A percentile compares a stretch with the other conserved stretches of the same genome.
phyloP scores from a whole-genome alignment of 2,329 filamentous ascomycete species.

The Lecanosticta acicola region DNA sequence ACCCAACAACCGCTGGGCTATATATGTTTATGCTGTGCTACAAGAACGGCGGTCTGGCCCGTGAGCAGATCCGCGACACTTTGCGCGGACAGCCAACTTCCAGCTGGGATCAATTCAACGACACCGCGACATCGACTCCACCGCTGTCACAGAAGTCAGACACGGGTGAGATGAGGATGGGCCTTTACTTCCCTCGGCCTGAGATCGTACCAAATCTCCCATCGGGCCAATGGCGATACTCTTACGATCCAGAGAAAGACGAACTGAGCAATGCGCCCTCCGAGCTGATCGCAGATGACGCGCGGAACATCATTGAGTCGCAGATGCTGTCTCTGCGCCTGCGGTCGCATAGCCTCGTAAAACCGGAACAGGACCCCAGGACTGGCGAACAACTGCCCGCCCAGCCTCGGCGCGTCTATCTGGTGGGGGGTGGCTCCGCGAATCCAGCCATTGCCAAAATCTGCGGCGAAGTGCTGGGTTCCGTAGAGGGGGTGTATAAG shows the following conservation, averaged over 20 bases:
- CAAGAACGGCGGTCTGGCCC: conserved; percentile 92
- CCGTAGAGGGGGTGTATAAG: conserved; percentile 82
- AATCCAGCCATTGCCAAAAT: conserved; percentile 85
- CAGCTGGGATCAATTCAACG: conserved; percentile 77
- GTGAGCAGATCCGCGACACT: conserved; percentile 80
- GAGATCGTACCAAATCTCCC: conserved; percentile 92
- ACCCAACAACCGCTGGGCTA: conserved; percentile 80
- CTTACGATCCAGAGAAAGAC: conserved; percentile 47
- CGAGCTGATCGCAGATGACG: conserved; percentile 58
- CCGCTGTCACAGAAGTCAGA: conserved; percentile 58
- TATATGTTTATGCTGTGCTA: conserved; percentile 99
- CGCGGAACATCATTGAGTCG: conserved; percentile 85
- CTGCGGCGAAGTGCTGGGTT: conserved; percentile 81
- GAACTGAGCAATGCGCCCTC: conserved; percentile 35
- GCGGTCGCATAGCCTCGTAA: conserved; percentile 71
- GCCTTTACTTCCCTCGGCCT: conserved; percentile 89
- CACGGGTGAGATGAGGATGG: conserved; percentile 63
- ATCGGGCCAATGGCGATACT: conserved; percentile 81
- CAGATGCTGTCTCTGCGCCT: conserved; percentile 88
- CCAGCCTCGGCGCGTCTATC: conserved; percentile 83
- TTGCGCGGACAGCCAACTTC: conserved; percentile 53
- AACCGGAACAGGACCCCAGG: conserved; percentile 31
- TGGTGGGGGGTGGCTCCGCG: conserved; percentile 84
- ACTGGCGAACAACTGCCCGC: conserved; percentile 58
- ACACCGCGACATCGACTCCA: conserved; percentile 60